Evolutionary conservation across 495 filamentous ascomycete genomes (phyloP).

Genomic region (Hypoxylon perforatum): DNA sequence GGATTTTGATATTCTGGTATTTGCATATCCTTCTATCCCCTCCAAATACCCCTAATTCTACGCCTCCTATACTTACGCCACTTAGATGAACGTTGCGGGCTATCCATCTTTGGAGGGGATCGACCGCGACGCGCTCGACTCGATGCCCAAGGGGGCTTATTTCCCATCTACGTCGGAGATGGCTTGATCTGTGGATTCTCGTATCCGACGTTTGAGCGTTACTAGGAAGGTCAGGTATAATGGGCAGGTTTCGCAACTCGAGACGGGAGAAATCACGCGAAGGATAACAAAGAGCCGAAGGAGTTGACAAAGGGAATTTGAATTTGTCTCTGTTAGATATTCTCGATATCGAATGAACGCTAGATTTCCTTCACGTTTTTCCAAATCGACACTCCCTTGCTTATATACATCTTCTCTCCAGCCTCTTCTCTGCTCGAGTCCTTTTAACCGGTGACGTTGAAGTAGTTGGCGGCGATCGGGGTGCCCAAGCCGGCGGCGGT

Average conservation of each 20-base stretch:
- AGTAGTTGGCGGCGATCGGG: constrained; percentile 57
- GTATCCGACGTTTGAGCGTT: neutral
- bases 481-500: constrained; percentile 47
- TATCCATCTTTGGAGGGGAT: constrained; percentile 66
- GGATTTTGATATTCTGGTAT: constrained; percentile 69
- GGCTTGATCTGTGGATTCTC: constrained; percentile 13
- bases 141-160: constrained; percentile 43
- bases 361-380: constrained; percentile 8
- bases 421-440: neutral
- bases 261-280: neutral
- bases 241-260: neutral
- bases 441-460: constrained; percentile 51
- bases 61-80: too few species aligned
- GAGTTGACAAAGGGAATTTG: constrained; percentile 31
- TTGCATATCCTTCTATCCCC: too few species aligned
- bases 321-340: constrained; percentile 15
- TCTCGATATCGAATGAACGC: constrained; percentile 17
- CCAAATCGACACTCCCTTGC: constrained; percentile 12
- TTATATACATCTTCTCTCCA: constrained; percentile 16
- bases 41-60: too few species aligned
- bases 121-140: constrained; percentile 53
- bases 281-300: neutral
- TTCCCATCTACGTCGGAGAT: constrained; percentile 34
- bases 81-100: constrained; percentile 68
- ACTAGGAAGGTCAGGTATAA: neutral